Percentiles rank a stretch among this genome's conserved stretches.
phyloP scores from a whole-genome alignment of 108 stramenopile species.

The Schizochytrium sp. region DNA sequence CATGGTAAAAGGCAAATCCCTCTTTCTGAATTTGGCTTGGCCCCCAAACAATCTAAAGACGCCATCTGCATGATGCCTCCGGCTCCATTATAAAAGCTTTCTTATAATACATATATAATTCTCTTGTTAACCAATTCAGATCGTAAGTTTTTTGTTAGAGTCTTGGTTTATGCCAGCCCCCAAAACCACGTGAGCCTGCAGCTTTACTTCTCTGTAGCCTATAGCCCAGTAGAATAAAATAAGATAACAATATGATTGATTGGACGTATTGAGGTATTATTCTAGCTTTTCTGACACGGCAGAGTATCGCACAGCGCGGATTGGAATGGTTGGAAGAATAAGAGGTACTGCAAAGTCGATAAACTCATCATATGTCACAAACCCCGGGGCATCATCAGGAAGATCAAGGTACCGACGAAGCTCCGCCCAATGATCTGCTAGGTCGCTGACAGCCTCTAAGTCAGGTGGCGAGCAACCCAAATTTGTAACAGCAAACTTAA shows the following conservation, averaged over 20 bases:
- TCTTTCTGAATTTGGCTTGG: conserved; percentile 48
- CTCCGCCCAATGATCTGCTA: background rate
- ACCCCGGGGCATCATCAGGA: background rate
- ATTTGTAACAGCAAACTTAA: background rate
- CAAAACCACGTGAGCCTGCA: too few relatives aligned
- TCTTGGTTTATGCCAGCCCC: too few relatives aligned
- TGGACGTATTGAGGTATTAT: too few relatives aligned
- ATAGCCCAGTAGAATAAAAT: too few relatives aligned
- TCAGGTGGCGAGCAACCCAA: background rate
- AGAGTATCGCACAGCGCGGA: conserved; percentile 3
- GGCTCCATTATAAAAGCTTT: background rate
- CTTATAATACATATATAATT: too few relatives aligned
- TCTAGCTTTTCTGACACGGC: background rate
- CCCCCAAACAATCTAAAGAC: background rate
- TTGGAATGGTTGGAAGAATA: background rate
- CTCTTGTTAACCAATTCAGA: too few relatives aligned
- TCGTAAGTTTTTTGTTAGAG: too few relatives aligned
- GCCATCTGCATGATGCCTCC: background rate
- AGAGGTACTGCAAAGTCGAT: background rate
- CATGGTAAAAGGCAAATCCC: conserved; percentile 26
- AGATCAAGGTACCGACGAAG: background rate
- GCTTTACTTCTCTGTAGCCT: too few relatives aligned
- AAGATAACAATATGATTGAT: too few relatives aligned
- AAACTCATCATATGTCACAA: conserved; percentile 18
- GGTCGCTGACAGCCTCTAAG: background rate